A percentile compares a stretch with the other conserved stretches of the same genome.
phyloP scores from a whole-genome alignment of 2,329 filamentous ascomycete genomes.

The Trichoderma atroviride region DNA sequence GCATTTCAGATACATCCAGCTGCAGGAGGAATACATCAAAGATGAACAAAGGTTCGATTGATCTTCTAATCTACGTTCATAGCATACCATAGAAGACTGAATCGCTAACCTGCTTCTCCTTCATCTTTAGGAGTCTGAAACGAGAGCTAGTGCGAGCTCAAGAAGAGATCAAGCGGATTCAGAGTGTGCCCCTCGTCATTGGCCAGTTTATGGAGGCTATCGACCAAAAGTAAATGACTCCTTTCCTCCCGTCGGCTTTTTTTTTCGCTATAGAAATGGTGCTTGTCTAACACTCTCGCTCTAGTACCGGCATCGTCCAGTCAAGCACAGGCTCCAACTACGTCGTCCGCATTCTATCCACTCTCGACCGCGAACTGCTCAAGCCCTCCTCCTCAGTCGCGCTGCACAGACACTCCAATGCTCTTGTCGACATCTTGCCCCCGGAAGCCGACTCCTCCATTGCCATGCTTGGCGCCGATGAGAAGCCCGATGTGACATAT shows the following conservation, averaged over 20 bases:
- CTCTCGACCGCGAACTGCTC: constrained; percentile 94
- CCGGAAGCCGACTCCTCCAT: constrained; percentile 98
- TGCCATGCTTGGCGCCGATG: constrained; percentile 92
- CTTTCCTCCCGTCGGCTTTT: neutral
- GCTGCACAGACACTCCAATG: constrained; percentile 96
- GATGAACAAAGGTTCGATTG: constrained; percentile 83
- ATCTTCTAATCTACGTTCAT: neutral
- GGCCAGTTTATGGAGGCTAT: constrained; percentile 99
- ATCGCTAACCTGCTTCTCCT: constrained; percentile 30
- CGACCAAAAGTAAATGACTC: constrained; percentile 79
- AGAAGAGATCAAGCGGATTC: constrained; percentile 99
- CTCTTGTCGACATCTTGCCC: constrained; percentile 97
- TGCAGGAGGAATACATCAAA: constrained; percentile 99
- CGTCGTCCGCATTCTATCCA: constrained; percentile 96
- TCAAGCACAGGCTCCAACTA: constrained; percentile 99
- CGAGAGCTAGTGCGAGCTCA: constrained; percentile 95
- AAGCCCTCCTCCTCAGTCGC: constrained; percentile 98
- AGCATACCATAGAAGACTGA: neutral
- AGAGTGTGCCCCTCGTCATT: constrained; percentile 96
- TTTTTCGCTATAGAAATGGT: neutral
- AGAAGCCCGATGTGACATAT: constrained; percentile 98
- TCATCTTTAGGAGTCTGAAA: constrained; percentile 75
- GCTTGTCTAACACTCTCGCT: neutral
- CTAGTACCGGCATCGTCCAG: constrained; percentile 94
- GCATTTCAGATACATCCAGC: constrained; percentile 75